A percentile compares a stretch with the other conserved stretches of the same genome.
phyloP scores from a whole-genome alignment of 208 protist species.

The Vickermania ingenoplastis region DNA sequence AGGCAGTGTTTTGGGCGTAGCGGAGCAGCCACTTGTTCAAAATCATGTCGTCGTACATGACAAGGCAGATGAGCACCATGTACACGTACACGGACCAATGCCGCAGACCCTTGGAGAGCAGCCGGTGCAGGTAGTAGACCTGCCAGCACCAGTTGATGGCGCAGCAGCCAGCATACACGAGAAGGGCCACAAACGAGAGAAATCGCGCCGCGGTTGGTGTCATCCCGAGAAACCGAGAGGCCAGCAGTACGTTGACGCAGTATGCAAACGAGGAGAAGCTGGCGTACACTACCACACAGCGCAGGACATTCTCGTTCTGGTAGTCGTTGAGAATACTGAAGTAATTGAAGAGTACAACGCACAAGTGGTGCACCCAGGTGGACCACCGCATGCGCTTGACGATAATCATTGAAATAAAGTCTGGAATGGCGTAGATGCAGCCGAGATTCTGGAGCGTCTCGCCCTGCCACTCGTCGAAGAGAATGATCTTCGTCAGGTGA shows the following conservation, averaged over 20 bases:
- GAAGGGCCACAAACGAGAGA: slow-evolving; percentile 66
- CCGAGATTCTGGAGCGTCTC: slow-evolving; percentile 85
- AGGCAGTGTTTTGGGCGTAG: slow-evolving; percentile 62
- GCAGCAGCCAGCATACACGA: slow-evolving; percentile 81
- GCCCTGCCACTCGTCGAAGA: slow-evolving; percentile 77
- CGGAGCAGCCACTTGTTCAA: slow-evolving; percentile 67
- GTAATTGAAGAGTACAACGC: slow-evolving; percentile 87
- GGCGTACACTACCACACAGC: slow-evolving; percentile 88
- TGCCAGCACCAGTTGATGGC: slow-evolving; percentile 88
- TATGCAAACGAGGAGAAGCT: slow-evolving; percentile 88
- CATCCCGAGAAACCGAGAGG: slow-evolving; percentile 84
- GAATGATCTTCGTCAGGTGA: slow-evolving; percentile 73
- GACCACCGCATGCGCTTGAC: slow-evolving; percentile 86
- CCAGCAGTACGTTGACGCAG: slow-evolving; percentile 87
- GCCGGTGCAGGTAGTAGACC: slow-evolving; percentile 72
- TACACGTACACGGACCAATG: slow-evolving; percentile 84
- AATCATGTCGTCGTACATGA: slow-evolving; percentile 81
- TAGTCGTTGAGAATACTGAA: slow-evolving; percentile 88
- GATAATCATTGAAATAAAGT: slow-evolving; percentile 88
- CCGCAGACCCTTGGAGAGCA: slow-evolving; percentile 39
- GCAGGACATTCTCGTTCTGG: slow-evolving; percentile 72
- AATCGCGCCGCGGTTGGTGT: slow-evolving; percentile 37
- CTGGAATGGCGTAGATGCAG: slow-evolving; percentile 88
- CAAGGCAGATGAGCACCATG: slow-evolving; percentile 69
- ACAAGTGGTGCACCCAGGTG: slow-evolving; percentile 83